Evolutionary conservation across 371 early-diverging fungal genomes (phyloP).

Genomic region (Lichtheimia ramosa): DNA sequence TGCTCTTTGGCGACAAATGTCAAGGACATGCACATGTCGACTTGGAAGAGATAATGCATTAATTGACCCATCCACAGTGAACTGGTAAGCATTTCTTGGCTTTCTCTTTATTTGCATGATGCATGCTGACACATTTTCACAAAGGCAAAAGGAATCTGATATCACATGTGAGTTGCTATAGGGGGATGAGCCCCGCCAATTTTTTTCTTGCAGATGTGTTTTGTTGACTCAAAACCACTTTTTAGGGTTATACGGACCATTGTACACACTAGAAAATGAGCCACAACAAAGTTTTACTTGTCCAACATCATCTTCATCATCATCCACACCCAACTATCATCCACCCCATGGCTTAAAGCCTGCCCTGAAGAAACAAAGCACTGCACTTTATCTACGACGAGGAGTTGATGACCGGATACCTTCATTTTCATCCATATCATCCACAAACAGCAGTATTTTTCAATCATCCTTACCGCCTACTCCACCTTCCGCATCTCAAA

Average conservation of each 20-base stretch:
- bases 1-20: conserved; percentile 44
- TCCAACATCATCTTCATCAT: neutral
- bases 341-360: conserved; percentile 16
- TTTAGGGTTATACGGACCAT: conserved; percentile 43
- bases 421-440: conserved; percentile 5
- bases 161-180: conserved; percentile 28
- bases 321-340: neutral
- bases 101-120: conserved; percentile 5
- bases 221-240: too few relatives aligned
- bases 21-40: conserved; percentile 30
- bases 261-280: conserved; percentile 18
- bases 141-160: conserved; percentile 43
- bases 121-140: conserved; percentile 5
- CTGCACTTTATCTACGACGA: neutral
- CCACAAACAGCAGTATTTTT: neutral
- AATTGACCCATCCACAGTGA: conserved; percentile 34
- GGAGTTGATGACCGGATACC: neutral
- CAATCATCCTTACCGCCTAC: neutral
- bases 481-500: neutral
- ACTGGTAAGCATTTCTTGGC: conserved; percentile 27
- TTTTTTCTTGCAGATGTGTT: too few relatives aligned
- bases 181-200: too few relatives aligned
- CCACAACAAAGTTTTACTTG: neutral
- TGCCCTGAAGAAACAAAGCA: conserved; percentile 13
- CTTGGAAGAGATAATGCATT: conserved; percentile 24